Base-by-base conservation (phyloP, 2,329 filamentous ascomycete genomes). In the Fusarium oligoseptatum region DNA sequence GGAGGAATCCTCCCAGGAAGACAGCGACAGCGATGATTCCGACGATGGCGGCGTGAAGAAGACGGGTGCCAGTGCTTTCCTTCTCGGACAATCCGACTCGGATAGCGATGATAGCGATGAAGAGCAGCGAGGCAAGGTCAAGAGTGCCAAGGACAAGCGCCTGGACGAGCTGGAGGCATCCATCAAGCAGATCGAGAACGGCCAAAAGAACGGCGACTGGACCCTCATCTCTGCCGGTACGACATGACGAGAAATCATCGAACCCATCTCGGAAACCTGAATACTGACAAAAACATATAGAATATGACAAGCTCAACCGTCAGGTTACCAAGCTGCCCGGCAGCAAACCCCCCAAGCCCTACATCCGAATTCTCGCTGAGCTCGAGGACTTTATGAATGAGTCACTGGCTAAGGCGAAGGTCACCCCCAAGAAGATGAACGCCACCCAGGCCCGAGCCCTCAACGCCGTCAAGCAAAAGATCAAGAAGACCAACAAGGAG, bases 401-500 rank as follows among this genome's bases (percentile, higher is more conserved):
- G 88, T 92, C 95, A 27, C 90, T 97, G 76, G 92, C 95, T 80
- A 98, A 98, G 90, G 94, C 97, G 83, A 99, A 99, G 88, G 94
- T 97, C 77, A 94, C 94, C 3, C 92, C 93, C 74, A 98, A 98
- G 91, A 98, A 98, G 90, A 98, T 98, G 95, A 99, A 98, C 87
- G 95, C 95, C 72, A 97, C 93, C 81, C 97, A 96, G 82, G 93
- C 95, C 76, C 94, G 95, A 85, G 95, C 95, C 80, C 90, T 99
- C 81, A 99, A 98, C 84, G 95, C 95, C 73, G 94, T 98, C 81
- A 97, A 98, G 87, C 97, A 99, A 85, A 95, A 95, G 87, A 95
- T 99, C 88, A 95, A 96, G 91, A 98, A 98, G 91, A 96, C 96
- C 87, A 97, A 96, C 89, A 97, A 97, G 87, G 96, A 98, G 75